A percentile compares a stretch with the other conserved stretches of the same genome.
Evolutionary conservation across 164 flowering plant species (phyloP).

Genomic region (Piper betle): DNA sequence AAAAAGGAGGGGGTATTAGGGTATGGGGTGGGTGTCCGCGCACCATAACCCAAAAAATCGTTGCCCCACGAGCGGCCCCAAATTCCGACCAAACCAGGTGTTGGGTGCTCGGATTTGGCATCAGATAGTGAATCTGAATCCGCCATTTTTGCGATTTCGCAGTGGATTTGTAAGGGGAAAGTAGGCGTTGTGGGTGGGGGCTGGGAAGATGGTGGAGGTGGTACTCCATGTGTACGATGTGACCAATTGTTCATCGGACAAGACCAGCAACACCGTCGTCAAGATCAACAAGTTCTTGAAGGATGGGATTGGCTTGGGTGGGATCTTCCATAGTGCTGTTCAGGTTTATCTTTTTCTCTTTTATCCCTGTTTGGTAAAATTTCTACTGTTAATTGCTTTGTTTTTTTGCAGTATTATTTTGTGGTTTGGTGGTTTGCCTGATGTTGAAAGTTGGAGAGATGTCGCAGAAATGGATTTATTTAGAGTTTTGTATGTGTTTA

Average conservation of each 20-base stretch:
- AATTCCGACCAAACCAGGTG: too few species aligned
- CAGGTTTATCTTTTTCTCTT: constrained; percentile 34
- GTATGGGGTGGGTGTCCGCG: too few species aligned
- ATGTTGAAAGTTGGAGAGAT: not conserved
- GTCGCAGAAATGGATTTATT: not conserved
- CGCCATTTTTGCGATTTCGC: not conserved
- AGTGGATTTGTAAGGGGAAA: not conserved
- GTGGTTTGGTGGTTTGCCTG: not conserved
- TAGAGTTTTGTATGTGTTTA: too few species aligned
- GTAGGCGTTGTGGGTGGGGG: not conserved
- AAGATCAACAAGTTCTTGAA: constrained; percentile 96
- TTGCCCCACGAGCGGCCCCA: too few species aligned
- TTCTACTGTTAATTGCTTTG: not conserved
- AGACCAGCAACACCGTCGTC: constrained; percentile 90
- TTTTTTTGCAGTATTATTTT: not conserved
- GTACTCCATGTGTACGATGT: constrained; percentile 79
- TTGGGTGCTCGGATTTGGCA: too few species aligned
- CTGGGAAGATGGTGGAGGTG: constrained; percentile 53
- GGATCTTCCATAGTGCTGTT: constrained; percentile 92
- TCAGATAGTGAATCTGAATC: not conserved
- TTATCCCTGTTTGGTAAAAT: not conserved
- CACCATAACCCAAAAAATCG: too few species aligned
- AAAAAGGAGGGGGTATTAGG: too few species aligned
- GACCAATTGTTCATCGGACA: constrained; percentile 75
- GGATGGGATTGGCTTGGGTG: constrained; percentile 96